phyloP scores from a whole-genome alignment of 768 basidiomycete genomes.

The Podaxis sp. region DNA sequence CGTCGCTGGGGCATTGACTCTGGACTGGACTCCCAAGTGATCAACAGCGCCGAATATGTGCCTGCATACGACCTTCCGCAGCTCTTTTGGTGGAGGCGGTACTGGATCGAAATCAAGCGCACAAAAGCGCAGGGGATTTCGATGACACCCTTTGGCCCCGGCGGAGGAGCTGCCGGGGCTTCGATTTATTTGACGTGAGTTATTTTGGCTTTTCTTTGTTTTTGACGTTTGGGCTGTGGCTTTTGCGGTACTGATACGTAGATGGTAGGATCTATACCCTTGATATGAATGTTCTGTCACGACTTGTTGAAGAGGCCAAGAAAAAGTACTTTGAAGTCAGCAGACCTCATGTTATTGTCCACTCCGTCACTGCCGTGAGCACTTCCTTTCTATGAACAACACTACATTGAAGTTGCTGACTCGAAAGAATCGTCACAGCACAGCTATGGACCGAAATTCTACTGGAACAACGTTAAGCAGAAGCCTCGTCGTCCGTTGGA shows the following conservation, averaged over 20 bases:
- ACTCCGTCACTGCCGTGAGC: conserved; percentile 32
- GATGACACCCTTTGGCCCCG: conserved; percentile 14
- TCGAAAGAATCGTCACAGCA: conserved; percentile 23
- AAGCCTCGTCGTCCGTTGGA: conserved; percentile 52
- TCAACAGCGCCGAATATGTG: conserved; percentile 38
- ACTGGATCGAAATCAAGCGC: conserved; percentile 38
- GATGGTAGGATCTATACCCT: conserved; percentile 38
- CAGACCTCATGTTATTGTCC: conserved; percentile 34
- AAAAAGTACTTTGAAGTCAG: conserved; percentile 34
- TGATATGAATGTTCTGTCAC: conserved; percentile 33
- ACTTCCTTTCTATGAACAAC: too few species aligned
- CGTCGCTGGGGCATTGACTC: conserved; percentile 37
- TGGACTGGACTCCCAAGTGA: conserved; percentile 15
- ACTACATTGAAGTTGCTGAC: too few species aligned
- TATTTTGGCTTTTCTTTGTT: neutral
- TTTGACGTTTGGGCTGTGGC: conserved; percentile 16
- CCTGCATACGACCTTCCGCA: conserved; percentile 39
- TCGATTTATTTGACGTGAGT: conserved; percentile 33
- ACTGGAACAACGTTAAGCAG: conserved; percentile 46
- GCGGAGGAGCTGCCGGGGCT: conserved; percentile 16
- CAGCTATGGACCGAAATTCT: conserved; percentile 35
- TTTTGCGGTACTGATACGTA: conserved; percentile 26
- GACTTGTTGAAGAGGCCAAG: conserved; percentile 36
- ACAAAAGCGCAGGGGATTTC: conserved; percentile 14
- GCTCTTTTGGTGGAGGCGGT: conserved; percentile 41